Conservation (phyloP, 371 early-diverging fungal genomes). For the Funneliformis caledonium region DNA sequence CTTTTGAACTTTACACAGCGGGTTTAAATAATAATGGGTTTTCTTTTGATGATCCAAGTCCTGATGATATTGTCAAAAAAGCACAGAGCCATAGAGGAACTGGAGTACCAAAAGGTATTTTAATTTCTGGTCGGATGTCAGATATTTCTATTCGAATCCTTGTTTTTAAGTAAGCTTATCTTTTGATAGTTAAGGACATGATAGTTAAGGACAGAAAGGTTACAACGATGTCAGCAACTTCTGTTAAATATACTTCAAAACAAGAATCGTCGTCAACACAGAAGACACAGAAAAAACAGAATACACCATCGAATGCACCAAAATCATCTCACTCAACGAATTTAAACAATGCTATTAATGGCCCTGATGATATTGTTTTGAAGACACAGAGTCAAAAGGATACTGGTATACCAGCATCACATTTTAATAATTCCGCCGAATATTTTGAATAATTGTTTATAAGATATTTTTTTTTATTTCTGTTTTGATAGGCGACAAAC, state of each 20-base stretch:
- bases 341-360: no score
- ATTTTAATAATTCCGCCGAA: neutral
- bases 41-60: conserved; percentile 78
- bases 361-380: no score
- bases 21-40: conserved; percentile 51
- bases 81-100: conserved; percentile 57
- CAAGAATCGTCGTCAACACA: no score
- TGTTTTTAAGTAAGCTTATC: neutral
- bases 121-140: neutral
- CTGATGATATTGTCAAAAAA: conserved; percentile 78
- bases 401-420: neutral
- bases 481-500: conserved; percentile 27
- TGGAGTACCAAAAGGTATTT: conserved; percentile 4
- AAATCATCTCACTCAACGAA: no score
- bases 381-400: no score
- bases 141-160: neutral
- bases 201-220: neutral
- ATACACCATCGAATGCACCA: no score
- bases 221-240: no score
- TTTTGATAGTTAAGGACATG: neutral
- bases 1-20: conserved; percentile 32
- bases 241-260: no score
- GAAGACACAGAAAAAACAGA: no score
- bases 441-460: neutral
- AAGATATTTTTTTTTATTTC: neutral